Base-by-base conservation (phyloP, 2,329 filamentous ascomycete genomes). In the Aspergillus floridensis region DNA sequence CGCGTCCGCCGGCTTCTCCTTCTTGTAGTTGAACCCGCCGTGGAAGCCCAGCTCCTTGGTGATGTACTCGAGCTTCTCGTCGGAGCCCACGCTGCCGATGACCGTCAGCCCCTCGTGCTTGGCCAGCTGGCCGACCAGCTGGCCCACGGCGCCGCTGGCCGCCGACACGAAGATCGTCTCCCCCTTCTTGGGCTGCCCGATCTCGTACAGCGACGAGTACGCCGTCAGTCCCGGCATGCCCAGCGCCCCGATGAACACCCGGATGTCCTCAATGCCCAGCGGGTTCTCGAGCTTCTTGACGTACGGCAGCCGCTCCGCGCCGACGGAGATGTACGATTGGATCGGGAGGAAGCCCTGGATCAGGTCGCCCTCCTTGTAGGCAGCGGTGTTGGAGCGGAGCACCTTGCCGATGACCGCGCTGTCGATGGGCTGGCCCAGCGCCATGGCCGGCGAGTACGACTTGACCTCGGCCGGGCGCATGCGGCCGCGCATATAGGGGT, bases 21-120 rank as follows among this genome's bases (percentile, higher is more conserved):
- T 92, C 83, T 95, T 93, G 82, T 96, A 96, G 81, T 96, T 95
- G 68, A 93, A 95, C 8, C 87, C 91, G 16, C 75, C 83, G 69
- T 92, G 88, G 71, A 92, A 92, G 26, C 82, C 81, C 35, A 92
- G 82, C 52, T 89, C 86, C 57, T 88, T 86, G 58, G 74, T 79
- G 72, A 92, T 89, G 74, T 87, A 95, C 21, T 89, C 85, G 24
- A 92, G 81, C 80, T 96, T 96, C 70, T 89, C 87, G 69, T 93
- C 88, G 19, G 86, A 86, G 2, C 92, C 91, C 11, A 92, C 91
- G 54, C 87, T 91, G 19, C 91, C 92, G 63, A 96, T 88, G 46
- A 96, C 91, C 49, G 77, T 87, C 59, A 95, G 76, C 2, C 91
- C 91, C 74, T 93, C 88, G 62, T 87, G 85, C 83, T 93, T 93